A percentile compares a stretch with the other conserved stretches of the same genome.
phyloP scores from a whole-genome alignment of 2,329 filamentous ascomycete genomes.

The Cercospora berteroae region DNA sequence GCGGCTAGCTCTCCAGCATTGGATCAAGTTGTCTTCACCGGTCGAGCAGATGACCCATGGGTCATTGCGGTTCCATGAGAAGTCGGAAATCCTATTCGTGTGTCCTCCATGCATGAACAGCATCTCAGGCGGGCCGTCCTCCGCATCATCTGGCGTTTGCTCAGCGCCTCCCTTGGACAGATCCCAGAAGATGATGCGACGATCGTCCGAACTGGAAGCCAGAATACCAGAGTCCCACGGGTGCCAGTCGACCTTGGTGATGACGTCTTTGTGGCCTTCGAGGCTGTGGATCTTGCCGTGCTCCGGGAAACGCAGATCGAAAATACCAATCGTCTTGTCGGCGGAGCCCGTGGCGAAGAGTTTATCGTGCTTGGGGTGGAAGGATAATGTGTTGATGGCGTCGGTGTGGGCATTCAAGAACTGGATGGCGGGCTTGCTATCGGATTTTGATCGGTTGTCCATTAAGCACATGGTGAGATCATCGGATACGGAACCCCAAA shows the following conservation, averaged over 20 bases:
- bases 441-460: conserved; percentile 69
- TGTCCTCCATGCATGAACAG: conserved; percentile 99
- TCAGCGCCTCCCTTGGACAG: conserved; percentile 88
- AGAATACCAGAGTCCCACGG: conserved; percentile 84
- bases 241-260: conserved; percentile 93
- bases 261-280: conserved; percentile 82
- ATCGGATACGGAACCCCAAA: conserved; percentile 92
- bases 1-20: conserved; percentile 62
- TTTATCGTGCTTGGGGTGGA: conserved; percentile 88
- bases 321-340: conserved; percentile 91
- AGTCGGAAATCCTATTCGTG: conserved; percentile 94
- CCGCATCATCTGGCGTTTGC: conserved; percentile 88
- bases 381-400: conserved; percentile 92
- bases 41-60: conserved; percentile 95
- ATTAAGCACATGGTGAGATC: conserved; percentile 91
- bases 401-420: conserved; percentile 79
- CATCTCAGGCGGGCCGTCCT: conserved; percentile 93
- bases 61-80: conserved; percentile 96
- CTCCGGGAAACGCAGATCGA: conserved; percentile 70
- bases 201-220: conserved; percentile 88
- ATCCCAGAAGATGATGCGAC: conserved; percentile 95
- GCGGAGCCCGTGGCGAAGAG: conserved; percentile 89
- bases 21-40: conserved; percentile 93
- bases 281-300: conserved; percentile 88
- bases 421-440: conserved; percentile 53